Conservation (phyloP, 331 rosid genomes). For the Quercus lobata region DNA sequence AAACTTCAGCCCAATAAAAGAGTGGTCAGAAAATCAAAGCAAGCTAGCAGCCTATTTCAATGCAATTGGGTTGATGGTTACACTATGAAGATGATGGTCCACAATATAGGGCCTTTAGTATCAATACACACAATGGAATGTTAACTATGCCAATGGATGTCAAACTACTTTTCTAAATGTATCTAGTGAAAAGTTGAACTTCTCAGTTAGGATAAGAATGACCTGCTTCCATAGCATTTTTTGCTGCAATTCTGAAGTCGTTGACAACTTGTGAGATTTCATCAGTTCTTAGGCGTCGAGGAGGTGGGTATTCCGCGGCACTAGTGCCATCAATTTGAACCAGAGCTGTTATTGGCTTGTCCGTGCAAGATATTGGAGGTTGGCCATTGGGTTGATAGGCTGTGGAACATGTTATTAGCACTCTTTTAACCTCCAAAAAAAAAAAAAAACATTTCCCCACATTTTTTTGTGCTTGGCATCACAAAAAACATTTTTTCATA, state of each 20-base stretch:
- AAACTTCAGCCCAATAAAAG: no score
- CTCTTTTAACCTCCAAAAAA: no score
- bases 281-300: constrained; percentile 23
- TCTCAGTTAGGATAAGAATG: neutral
- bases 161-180: no score
- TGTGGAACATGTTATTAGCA: neutral
- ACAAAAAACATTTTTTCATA: no score
- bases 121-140: no score
- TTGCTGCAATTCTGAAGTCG: constrained; percentile 39
- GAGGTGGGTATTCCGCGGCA: constrained; percentile 23
- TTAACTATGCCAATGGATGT: no score
- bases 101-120: no score
- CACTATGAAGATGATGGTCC: no score
- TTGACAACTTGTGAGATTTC: constrained; percentile 33
- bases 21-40: no score
- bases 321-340: constrained; percentile 17
- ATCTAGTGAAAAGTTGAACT: neutral
- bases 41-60: neutral
- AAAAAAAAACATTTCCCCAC: no score
- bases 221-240: constrained; percentile 53
- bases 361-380: constrained; percentile 45
- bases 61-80: no score
- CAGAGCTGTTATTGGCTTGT: constrained; percentile 19
- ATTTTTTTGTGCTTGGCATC: no score
- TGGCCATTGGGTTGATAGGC: constrained; percentile 45